Evolutionary conservation across 768 basidiomycete species (phyloP).

Genomic region (Gelatoporia subvermispora): DNA sequence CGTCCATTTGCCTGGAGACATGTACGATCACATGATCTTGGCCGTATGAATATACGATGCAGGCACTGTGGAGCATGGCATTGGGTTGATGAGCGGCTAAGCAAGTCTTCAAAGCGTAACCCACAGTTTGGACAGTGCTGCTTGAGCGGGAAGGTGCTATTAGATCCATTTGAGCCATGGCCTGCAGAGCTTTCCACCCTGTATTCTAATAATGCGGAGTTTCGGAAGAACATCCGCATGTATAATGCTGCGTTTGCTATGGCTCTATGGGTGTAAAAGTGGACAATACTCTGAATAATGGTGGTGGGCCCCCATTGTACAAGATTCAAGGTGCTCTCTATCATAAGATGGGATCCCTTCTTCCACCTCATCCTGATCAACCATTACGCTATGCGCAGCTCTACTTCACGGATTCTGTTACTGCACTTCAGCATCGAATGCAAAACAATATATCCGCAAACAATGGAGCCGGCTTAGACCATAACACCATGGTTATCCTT

Average conservation of each 20-base stretch:
- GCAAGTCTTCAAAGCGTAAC: conserved; percentile 1
- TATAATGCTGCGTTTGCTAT: conserved; percentile 41
- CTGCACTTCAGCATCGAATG: conserved; percentile 25
- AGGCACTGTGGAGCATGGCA: conserved; percentile 31
- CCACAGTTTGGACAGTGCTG: conserved; percentile 35
- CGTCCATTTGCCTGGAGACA: too few species aligned
- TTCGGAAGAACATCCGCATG: conserved; percentile 31
- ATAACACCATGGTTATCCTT: conserved; percentile 7
- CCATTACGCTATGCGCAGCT: conserved; percentile 35
- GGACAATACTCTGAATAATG: conserved; percentile 24
- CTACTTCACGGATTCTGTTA: conserved; percentile 35
- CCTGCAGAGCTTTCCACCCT: conserved; percentile 19
- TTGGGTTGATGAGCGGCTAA: conserved; percentile 27
- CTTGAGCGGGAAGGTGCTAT: conserved; percentile 26
- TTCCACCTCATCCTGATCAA: conserved; percentile 19
- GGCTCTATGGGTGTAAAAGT: conserved; percentile 30
- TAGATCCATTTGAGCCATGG: conserved; percentile 17
- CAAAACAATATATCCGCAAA: not conserved
- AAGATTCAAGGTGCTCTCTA: conserved; percentile 31
- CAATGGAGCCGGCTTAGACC: too few species aligned
- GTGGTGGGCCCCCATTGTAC: conserved; percentile 31
- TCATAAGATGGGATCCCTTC: conserved; percentile 31
- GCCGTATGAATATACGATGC: conserved; percentile 33
- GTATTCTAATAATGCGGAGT: conserved; percentile 20
- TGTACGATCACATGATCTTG: too few species aligned